Evolutionary conservation across 148 eudicot species (phyloP).

Genomic region (Suaeda aralocaspica): DNA sequence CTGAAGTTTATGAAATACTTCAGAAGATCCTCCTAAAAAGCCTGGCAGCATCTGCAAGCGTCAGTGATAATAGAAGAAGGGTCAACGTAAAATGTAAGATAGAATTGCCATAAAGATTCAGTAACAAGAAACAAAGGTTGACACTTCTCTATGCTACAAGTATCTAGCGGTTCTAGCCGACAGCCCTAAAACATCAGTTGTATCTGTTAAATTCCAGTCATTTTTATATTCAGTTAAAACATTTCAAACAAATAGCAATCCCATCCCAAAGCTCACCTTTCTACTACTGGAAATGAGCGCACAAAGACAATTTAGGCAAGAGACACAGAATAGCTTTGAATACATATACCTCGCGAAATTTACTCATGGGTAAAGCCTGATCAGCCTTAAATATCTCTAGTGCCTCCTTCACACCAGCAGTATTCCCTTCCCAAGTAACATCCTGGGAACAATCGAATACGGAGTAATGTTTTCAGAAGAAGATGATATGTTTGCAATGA

Average conservation of each 20-base stretch:
- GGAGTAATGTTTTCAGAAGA: background rate
- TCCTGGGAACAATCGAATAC: slow-evolving; percentile 40
- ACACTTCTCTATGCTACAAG: background rate
- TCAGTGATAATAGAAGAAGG: slow-evolving; percentile 16
- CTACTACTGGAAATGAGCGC: background rate
- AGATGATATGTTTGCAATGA: background rate
- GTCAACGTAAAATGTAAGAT: slow-evolving; percentile 13
- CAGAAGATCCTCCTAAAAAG: slow-evolving; percentile 56
- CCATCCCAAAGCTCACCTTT: background rate
- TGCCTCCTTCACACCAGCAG: slow-evolving; percentile 85
- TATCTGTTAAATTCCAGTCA: background rate
- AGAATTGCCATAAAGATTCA: background rate
- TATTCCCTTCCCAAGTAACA: slow-evolving; percentile 79
- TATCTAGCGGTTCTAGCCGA: background rate
- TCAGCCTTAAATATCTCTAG: slow-evolving; percentile 69
- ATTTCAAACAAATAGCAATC: background rate
- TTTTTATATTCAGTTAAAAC: background rate
- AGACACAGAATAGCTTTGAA: background rate
- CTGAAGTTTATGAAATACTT: slow-evolving; percentile 55
- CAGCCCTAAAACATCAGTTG: background rate
- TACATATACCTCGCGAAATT: slow-evolving; percentile 44
- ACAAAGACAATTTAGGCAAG: background rate
- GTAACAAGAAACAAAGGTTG: background rate
- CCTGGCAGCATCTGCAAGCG: slow-evolving; percentile 66
- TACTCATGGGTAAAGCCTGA: slow-evolving; percentile 63